Percentiles rank a stretch among this genome's conserved stretches.
phyloP scores from a whole-genome alignment of 805 yeast species.

The Saturnispora sanitii region DNA sequence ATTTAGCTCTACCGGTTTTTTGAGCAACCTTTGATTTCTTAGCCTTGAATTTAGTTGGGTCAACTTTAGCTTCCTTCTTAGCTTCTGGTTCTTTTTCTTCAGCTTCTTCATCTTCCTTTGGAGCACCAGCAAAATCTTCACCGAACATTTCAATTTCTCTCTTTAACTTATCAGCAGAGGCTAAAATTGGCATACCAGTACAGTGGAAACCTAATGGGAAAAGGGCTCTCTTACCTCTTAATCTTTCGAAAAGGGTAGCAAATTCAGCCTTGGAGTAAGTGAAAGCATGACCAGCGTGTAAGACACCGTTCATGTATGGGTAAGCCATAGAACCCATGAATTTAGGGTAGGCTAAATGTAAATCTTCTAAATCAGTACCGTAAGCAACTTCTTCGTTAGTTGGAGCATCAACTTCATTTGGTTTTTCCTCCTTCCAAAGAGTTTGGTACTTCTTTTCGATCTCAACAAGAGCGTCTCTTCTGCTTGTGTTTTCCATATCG shows the following conservation, averaged over 20 bases:
- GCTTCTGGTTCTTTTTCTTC: constrained; percentile 22
- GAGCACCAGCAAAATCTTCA: constrained; percentile 58
- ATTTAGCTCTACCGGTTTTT: constrained; percentile 88
- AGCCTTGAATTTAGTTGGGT: constrained; percentile 84
- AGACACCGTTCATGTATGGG: constrained; percentile 97
- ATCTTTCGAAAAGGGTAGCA: constrained; percentile 86
- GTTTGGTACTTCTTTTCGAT: constrained; percentile 84
- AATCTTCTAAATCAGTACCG: constrained; percentile 50
- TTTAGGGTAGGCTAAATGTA: constrained; percentile 75
- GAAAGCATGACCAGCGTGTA: constrained; percentile 96
- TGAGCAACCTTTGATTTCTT: constrained; percentile 91
- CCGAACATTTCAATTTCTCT: constrained; percentile 93
- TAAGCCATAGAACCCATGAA: constrained; percentile 92
- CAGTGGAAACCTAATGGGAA: constrained; percentile 98
- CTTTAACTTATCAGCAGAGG: constrained; percentile 89
- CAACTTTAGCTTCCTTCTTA: constrained; percentile 32
- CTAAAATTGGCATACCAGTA: constrained; percentile 97
- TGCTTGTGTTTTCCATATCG: constrained; percentile 54
- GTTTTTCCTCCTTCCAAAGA: constrained; percentile 77
- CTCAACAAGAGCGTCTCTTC: constrained; percentile 87
- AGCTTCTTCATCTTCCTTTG: constrained; percentile 43
- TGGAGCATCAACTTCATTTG: constrained; percentile 87
- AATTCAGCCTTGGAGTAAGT: constrained; percentile 91
- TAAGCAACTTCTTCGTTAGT: constrained; percentile 51
- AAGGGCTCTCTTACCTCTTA: constrained; percentile 84